Evolutionary conservation across 2,329 filamentous ascomycete genomes (phyloP).

Genomic region (Monosporascus sp.): DNA sequence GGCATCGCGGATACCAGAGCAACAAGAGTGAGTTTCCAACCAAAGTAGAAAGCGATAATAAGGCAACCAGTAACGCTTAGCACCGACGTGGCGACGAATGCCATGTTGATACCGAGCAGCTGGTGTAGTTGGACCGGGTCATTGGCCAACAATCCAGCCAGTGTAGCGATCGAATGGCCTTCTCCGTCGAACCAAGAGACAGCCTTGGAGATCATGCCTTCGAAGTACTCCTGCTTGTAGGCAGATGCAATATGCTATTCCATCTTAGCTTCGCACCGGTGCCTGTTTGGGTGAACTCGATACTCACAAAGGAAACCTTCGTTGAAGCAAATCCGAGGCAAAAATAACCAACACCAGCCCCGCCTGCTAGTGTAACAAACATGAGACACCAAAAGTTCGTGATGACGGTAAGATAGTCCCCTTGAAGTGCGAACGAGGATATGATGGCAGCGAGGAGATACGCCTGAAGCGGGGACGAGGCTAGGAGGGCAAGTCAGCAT

Average conservation of each 20-base stretch:
- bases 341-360: slow-evolving; percentile 50
- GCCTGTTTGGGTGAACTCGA: background rate
- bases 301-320: slow-evolving; percentile 36
- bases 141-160: slow-evolving; percentile 50
- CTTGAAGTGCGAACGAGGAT: slow-evolving; percentile 23
- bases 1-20: slow-evolving; percentile 56
- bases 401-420: slow-evolving; percentile 15
- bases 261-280: slow-evolving; percentile 1
- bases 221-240: slow-evolving; percentile 57
- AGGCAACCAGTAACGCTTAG: slow-evolving; percentile 63
- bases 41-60: slow-evolving; percentile 63
- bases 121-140: slow-evolving; percentile 58
- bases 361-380: slow-evolving; percentile 56
- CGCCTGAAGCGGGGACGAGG: slow-evolving; percentile 47
- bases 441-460: slow-evolving; percentile 53
- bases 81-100: slow-evolving; percentile 56
- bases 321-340: slow-evolving; percentile 41
- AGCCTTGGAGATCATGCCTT: slow-evolving; percentile 52
- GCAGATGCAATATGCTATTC: slow-evolving; percentile 42
- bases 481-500: slow-evolving; percentile 11
- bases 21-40: slow-evolving; percentile 72
- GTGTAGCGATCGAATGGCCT: slow-evolving; percentile 53
- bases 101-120: slow-evolving; percentile 58
- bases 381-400: slow-evolving; percentile 60
- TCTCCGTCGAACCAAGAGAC: slow-evolving; percentile 58